Conservation (phyloP, 768 basidiomycete species). For the Roridomyces roridus region DNA sequence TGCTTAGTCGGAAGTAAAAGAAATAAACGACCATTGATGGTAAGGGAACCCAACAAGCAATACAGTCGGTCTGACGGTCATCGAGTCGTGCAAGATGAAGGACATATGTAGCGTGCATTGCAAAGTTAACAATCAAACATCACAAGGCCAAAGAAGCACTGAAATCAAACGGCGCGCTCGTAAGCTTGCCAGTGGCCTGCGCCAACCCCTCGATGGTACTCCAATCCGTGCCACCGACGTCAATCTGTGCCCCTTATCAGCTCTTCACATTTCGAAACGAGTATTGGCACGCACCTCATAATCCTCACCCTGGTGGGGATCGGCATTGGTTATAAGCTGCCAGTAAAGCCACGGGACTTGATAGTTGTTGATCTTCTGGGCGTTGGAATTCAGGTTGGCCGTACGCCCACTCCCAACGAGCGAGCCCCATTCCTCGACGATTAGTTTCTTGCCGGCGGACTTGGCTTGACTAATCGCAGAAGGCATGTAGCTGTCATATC, state of each 20-base stretch:
- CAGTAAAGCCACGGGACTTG: slow-evolving; percentile 44
- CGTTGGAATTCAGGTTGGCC: slow-evolving; percentile 38
- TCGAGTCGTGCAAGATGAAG: no score
- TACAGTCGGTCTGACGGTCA: no score
- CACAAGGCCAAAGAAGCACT: slow-evolving; percentile 28
- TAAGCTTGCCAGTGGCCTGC: slow-evolving; percentile 19
- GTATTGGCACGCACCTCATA: slow-evolving; percentile 17
- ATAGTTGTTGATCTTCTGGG: slow-evolving; percentile 35
- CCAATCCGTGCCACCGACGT: slow-evolving; percentile 26
- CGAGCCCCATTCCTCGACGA: slow-evolving; percentile 46
- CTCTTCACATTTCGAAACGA: neutral
- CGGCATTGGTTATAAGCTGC: slow-evolving; percentile 40
- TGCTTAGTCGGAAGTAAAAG: no score
- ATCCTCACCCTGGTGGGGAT: slow-evolving; percentile 36
- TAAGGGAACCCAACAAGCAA: no score
- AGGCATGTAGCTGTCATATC: slow-evolving; percentile 15
- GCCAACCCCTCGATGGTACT: slow-evolving; percentile 16
- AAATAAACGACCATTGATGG: no score
- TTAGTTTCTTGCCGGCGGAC: slow-evolving; percentile 40
- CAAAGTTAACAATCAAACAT: no score
- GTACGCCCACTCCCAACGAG: slow-evolving; percentile 35
- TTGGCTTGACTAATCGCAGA: slow-evolving; percentile 37
- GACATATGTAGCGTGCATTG: no score
- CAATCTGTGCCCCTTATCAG: slow-evolving; percentile 24
- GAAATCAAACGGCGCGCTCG: slow-evolving; percentile 31